phyloP scores from a whole-genome alignment of 129 eudicot species.

The Saussurea involucrata region DNA sequence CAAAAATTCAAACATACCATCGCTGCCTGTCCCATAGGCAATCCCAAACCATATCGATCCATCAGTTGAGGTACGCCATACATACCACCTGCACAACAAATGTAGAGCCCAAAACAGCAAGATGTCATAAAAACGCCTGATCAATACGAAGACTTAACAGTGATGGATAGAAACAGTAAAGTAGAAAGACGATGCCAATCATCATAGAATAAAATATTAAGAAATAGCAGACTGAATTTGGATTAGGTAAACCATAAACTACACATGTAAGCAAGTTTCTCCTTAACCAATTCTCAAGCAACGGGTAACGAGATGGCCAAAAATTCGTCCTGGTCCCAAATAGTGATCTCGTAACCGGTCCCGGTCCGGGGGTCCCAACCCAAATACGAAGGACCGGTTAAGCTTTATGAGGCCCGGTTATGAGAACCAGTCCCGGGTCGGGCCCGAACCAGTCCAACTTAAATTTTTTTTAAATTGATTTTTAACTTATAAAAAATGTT shows the following conservation, averaged over 20 bases:
- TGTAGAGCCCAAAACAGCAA: neutral
- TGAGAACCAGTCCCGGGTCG: too few relatives aligned
- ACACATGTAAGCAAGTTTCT: neutral
- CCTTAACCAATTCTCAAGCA: neutral
- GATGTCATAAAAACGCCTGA: neutral
- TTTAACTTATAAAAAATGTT: too few relatives aligned
- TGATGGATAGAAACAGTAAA: neutral
- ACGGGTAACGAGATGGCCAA: too few relatives aligned
- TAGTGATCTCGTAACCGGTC: too few relatives aligned
- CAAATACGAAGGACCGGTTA: too few relatives aligned
- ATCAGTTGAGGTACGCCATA: conserved; percentile 81
- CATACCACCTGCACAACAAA: conserved; percentile 53
- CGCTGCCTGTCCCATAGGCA: conserved; percentile 63
- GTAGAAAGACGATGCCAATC: neutral
- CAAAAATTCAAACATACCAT: conserved; percentile 41
- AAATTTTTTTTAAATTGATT: too few relatives aligned
- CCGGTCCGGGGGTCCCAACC: too few relatives aligned
- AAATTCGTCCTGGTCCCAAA: too few relatives aligned
- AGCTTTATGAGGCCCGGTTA: too few relatives aligned
- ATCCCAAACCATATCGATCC: conserved; percentile 77
- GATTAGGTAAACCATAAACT: neutral
- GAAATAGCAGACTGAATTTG: neutral
- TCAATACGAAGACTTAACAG: neutral
- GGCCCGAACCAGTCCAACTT: too few relatives aligned
- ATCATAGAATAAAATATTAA: neutral